A percentile compares a stretch with the other conserved stretches of the same genome.
Evolutionary conservation across 2,329 filamentous ascomycete genomes (phyloP).

Genomic region (Trichoderma harzianum): DNA sequence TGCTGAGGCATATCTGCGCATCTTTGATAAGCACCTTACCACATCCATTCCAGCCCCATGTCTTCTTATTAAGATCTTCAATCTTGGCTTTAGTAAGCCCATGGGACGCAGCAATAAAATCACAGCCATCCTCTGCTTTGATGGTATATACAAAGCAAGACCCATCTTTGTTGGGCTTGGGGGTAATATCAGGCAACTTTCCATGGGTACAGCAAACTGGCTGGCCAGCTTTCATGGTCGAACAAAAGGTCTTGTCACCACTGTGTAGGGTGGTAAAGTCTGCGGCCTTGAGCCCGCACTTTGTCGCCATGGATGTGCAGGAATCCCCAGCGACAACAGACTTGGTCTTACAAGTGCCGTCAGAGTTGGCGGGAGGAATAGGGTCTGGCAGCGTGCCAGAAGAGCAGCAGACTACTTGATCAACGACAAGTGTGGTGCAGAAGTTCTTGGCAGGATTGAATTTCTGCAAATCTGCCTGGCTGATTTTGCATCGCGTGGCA

Average conservation of each 20-base stretch:
- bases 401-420: slow-evolving; percentile 23
- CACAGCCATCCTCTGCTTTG: slow-evolving; percentile 35
- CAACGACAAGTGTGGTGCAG: slow-evolving; percentile 24
- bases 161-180: slow-evolving; percentile 32
- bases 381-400: slow-evolving; percentile 22
- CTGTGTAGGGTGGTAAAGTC: slow-evolving; percentile 37
- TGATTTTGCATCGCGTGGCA: slow-evolving; percentile 33
- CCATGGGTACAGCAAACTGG: slow-evolving; percentile 37
- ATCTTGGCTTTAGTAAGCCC: slow-evolving; percentile 38
- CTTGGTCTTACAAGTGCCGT: slow-evolving; percentile 28
- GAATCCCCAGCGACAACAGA: slow-evolving; percentile 32
- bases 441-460: slow-evolving; percentile 30
- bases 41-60: slow-evolving; percentile 39
- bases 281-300: slow-evolving; percentile 35
- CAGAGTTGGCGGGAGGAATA: slow-evolving; percentile 22
- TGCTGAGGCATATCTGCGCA: slow-evolving; percentile 31
- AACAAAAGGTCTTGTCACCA: slow-evolving; percentile 25
- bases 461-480: slow-evolving; percentile 27
- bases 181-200: slow-evolving; percentile 34
- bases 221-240: slow-evolving; percentile 29
- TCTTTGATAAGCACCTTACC: slow-evolving; percentile 19
- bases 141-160: slow-evolving; percentile 30
- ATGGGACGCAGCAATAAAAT: slow-evolving; percentile 32
- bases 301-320: slow-evolving; percentile 34
- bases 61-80: slow-evolving; percentile 35